Base-by-base conservation (phyloP, 2,329 filamentous ascomycete species). In the Aspergillus pseudoterreus region DNA sequence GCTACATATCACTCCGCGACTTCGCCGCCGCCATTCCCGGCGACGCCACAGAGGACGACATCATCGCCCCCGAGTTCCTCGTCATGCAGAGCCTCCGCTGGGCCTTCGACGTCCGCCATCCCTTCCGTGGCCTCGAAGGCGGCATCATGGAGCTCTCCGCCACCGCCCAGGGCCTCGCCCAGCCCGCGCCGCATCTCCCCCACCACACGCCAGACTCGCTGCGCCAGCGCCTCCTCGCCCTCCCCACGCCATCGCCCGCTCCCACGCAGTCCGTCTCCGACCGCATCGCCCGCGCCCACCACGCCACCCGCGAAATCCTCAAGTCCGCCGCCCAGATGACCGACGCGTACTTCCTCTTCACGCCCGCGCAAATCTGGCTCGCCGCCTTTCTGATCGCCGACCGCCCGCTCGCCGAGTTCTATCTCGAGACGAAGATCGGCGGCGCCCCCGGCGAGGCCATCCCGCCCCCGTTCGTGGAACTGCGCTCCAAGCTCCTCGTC, bases 321-420 rank as follows among this genome's bases (percentile, higher is more conserved):
- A 90, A 90, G 65, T 87, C 85, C 49, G 88, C 89, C 51, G 88
- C 91, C 0, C 76, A 95, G 46, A 80, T 96, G 55, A 96, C 92
- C 22, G 94, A 99, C 63, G 91, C 84, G n/a, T 97, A 97, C 74
- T 96, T 97, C 73, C 87, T 96, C 71, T 97, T 89, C 73, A 92
- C 92, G 0, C 94, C 94, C 0, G 88, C 89, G 21, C 94, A 99
- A 70, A 95, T 97, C 67, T 92, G 92, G 85, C 80, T 97, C 53
- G 86, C 90, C 0, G 85, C 92, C 0, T 73, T 96, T 24, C 78
- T 86, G 12, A 80, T 95, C 47, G 88, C 86, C 0, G 92, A 97
- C 66, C 61, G 64, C 22, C 71, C 73, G 2, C 62, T 78, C 4
- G 68, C 70, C 1, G 65, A 73, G 49, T 74, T 72, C 54, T 78